Evolutionary conservation across 371 early-diverging fungal genomes (phyloP), one percentile per base, ranked within the genome.

Genomic region (Mucor lusitanicus): DNA sequence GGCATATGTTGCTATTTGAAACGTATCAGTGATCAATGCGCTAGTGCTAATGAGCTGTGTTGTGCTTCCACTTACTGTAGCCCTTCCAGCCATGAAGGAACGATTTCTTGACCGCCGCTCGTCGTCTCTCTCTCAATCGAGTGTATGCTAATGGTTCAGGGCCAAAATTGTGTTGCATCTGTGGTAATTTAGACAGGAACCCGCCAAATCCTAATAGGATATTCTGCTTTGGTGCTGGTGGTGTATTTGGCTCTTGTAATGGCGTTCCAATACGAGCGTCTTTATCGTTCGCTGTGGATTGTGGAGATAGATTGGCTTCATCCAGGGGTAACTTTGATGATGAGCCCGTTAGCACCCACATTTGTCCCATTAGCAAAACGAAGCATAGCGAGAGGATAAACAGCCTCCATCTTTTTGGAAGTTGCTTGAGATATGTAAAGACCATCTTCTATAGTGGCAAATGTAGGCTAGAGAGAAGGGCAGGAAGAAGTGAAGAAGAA

Each of bases 61-160:
- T 53, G 7, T 4, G 17, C 15, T 17, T 61, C 17, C n/a, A 13
- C 46, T 70, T 72, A 76, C 76, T 83, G 72, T 95, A 95, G 3
- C 92, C 92, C 6, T 77, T 73, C 92, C 92, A 95, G 15, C 90
- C 90, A 64, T 90, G 84, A 17, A 70, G 55, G 61, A 87, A 84
- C 0, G 74, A 61, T 25, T 60, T 50, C 27, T 70, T 74, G 7
- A 74, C 53, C 0, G 69, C 66, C 27, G 12, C 33, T 55, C 68
- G 61, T 67, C 70, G 64, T 42, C 23, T 55, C 28, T 70, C 74
- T 59, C 70, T 55, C 6, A 64, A 17, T 2, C 48, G 50, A 28
- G 74, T 67, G 59, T 61, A 67, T 57, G 56, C 70, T 6, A 27
- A 2, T 27, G 67, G 74, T 21, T 74, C 74, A 19, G 64, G 48